Base-by-base conservation (phyloP, 2,329 filamentous ascomycete species). In the Triangularia setosa region DNA sequence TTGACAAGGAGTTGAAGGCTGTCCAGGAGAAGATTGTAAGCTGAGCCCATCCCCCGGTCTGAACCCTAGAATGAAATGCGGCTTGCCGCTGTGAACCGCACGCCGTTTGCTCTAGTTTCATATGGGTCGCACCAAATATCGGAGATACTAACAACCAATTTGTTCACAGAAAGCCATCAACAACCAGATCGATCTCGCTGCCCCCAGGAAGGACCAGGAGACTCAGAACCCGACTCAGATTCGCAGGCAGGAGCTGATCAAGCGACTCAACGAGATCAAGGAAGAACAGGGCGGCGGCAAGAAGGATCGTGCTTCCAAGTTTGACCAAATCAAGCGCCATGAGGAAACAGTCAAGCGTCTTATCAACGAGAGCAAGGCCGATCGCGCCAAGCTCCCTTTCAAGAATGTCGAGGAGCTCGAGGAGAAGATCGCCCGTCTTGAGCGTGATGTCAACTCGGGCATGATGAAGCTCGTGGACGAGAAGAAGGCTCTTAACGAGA, bases 391-490 rank as follows among this genome's bases (percentile, higher is more conserved):
- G 76, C 84, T 96, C 66, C 82, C 87, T 61, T 98, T 90, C 87
- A 97, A 95, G 86, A 92, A 83, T 71, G 86, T 87, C 62, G 93
- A 97, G 64, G 95, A 98, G 68, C 81, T 99, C 69, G 92, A 98
- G 77, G 83, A 84, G 68, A 87, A 95, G 78, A 95, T 98, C 72
- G 84, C 86, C 65, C 83, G 83, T 60, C 87, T 97, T 61, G 91
- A 97, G 70, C 89, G 89, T 78, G 86, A 94, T 76, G 93, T 98
- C 72, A 91, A 96, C 77, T 86, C 88, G 35, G 94, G 94, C 69
- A 90, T 86, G 76, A 93, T 99, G 90, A 96, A 93, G 81, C 83
- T 99, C 60, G 95, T 98, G 11, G 95, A 99, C 72, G 95, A 98
- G 86, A 96, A 92, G 84, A 98, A 97, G 85, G 89, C 92, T 8